A percentile compares a stretch with the other conserved stretches of the same genome.
Conservation (phyloP, 371 early-diverging fungal species). For the Rhizopus delemar region DNA sequence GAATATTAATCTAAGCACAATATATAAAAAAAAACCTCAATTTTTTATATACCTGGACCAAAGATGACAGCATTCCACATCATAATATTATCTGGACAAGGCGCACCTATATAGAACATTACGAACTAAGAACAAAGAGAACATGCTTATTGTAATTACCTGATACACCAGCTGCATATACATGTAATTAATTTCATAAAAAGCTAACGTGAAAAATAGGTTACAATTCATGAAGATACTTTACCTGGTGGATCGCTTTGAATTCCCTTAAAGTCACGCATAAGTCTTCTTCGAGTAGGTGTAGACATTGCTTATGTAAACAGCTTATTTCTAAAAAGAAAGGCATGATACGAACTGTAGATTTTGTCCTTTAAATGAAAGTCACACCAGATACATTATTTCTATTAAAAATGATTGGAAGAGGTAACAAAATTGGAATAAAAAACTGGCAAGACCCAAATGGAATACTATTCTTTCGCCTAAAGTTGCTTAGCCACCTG, state of each 20-base stretch:
- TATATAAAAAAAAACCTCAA: neutral
- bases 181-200: neutral
- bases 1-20: constrained; percentile 1
- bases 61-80: constrained; percentile 98
- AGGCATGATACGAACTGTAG: too few relatives aligned
- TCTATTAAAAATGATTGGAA: too few relatives aligned
- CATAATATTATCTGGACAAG: constrained; percentile 94
- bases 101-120: constrained; percentile 76
- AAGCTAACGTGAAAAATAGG: neutral
- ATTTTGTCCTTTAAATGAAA: too few relatives aligned
- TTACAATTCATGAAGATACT: neutral
- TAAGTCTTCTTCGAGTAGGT: constrained; percentile 81
- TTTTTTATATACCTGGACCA: constrained; percentile 77
- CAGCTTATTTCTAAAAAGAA: too few relatives aligned
- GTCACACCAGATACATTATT: too few relatives aligned
- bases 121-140: neutral
- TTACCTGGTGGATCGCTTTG: constrained; percentile 92
- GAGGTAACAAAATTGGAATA: too few relatives aligned
- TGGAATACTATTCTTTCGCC: too few relatives aligned
- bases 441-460: too few relatives aligned
- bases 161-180: constrained; percentile 48
- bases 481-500: too few relatives aligned
- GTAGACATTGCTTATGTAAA: constrained; percentile 68
- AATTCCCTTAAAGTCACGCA: constrained; percentile 97
- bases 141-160: constrained; percentile 21